phyloP scores from a whole-genome alignment of 805 yeast species.

The Metschnikowia peoriensis region DNA sequence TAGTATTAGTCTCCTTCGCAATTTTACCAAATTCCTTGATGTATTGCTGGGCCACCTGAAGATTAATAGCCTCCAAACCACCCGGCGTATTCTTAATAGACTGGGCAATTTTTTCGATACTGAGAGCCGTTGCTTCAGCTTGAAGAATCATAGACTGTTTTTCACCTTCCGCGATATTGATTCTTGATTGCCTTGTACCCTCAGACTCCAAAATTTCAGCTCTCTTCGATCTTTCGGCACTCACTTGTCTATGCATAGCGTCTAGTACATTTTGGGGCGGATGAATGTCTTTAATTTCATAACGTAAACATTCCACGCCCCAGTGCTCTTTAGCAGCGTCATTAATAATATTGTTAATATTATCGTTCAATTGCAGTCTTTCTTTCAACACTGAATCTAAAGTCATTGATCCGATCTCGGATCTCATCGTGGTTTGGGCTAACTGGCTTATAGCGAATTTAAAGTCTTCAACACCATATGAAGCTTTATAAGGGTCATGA shows the following conservation, averaged over 20 bases:
- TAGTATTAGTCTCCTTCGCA: slow-evolving; percentile 78
- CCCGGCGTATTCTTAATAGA: slow-evolving; percentile 69
- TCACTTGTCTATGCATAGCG: slow-evolving; percentile 89
- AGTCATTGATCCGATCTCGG: slow-evolving; percentile 81
- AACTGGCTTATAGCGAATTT: slow-evolving; percentile 81
- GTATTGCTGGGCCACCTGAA: slow-evolving; percentile 81
- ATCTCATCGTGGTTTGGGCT: slow-evolving; percentile 89
- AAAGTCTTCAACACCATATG: slow-evolving; percentile 86
- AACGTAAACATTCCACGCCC: slow-evolving; percentile 82
- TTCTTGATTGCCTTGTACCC: slow-evolving; percentile 58
- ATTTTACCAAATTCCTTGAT: slow-evolving; percentile 77
- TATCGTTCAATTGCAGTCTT: slow-evolving; percentile 66
- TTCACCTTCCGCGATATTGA: slow-evolving; percentile 72
- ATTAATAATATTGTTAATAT: slow-evolving; percentile 75
- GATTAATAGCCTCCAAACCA: slow-evolving; percentile 71
- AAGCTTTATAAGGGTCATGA: slow-evolving; percentile 78
- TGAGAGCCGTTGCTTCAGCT: slow-evolving; percentile 73
- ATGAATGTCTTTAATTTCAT: slow-evolving; percentile 84
- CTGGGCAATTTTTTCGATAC: slow-evolving; percentile 59
- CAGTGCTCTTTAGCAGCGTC: slow-evolving; percentile 77
- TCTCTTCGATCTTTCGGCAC: slow-evolving; percentile 79
- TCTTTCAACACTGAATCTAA: slow-evolving; percentile 77
- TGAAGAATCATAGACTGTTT: slow-evolving; percentile 64
- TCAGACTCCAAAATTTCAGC: slow-evolving; percentile 74
- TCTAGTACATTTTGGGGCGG: slow-evolving; percentile 83